These are phyloP conservation scores for Phytophthora nicotianae DNA, from an alignment of 352 stramenopile genomes.

Conservation along the genomic window DNA sequence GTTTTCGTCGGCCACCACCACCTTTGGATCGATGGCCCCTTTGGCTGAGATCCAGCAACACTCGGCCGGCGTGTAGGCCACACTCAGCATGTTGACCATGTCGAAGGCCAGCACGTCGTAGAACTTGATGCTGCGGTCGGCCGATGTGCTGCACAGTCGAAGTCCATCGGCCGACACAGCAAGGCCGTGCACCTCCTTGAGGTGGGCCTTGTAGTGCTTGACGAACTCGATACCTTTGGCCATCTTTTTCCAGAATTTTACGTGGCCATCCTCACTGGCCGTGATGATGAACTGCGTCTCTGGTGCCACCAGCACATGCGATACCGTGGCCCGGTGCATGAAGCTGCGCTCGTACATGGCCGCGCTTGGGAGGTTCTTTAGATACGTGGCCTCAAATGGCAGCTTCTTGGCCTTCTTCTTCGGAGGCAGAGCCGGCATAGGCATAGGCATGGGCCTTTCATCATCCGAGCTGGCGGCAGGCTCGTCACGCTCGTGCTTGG, in stretches of 20 bases:
- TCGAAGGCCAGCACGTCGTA: constrained; percentile 99
- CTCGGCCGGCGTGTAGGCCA: constrained; percentile 69
- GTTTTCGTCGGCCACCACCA: constrained; percentile 80
- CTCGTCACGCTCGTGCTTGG: constrained; percentile 29
- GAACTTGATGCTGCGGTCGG: constrained; percentile 97
- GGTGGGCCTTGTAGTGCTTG: constrained; percentile 99
- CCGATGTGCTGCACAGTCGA: constrained; percentile 83
- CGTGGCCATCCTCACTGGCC: constrained; percentile 94
- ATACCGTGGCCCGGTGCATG: constrained; percentile 97
- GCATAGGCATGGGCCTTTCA: constrained; percentile 68
- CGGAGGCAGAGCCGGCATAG: constrained; percentile 40
- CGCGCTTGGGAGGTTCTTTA: constrained; percentile 85
- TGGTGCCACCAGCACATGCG: constrained; percentile 88
- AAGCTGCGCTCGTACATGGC: constrained; percentile 97
- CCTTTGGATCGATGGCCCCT: constrained; percentile 59
- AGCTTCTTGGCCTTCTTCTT: constrained; percentile 56
- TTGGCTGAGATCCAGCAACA: constrained; percentile 81
- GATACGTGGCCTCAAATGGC: constrained; percentile 72
- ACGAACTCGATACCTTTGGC: constrained; percentile 97
- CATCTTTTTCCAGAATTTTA: constrained; percentile 99
- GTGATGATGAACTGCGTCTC: constrained; percentile 98
- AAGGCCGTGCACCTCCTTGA: constrained; percentile 87
- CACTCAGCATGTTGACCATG: constrained; percentile 96
- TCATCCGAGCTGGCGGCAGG: constrained; percentile 35
- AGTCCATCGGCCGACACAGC: constrained; percentile 85